Conservation (phyloP, 176 grass and related monocot species). For the Phragmites australis region DNA sequence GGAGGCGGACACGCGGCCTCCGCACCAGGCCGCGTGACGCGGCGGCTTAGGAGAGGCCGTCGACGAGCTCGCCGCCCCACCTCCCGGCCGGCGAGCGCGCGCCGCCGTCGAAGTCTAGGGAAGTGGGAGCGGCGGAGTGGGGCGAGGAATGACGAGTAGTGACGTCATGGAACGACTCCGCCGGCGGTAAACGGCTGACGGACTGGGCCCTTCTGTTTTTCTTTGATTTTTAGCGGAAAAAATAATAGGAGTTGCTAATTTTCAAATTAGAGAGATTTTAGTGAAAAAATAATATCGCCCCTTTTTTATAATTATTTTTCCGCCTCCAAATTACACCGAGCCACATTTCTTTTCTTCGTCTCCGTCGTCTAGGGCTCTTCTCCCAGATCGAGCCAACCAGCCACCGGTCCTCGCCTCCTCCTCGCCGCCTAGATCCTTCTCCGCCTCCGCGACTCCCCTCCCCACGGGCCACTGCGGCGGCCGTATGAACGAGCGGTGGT, state of each 20-base stretch:
- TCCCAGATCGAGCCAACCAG: constrained; percentile 44
- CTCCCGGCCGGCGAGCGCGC: no score
- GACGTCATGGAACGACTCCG: not conserved
- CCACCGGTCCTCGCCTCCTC: not conserved
- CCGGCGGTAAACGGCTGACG: not conserved
- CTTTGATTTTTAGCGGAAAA: not conserved
- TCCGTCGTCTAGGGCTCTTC: constrained; percentile 12
- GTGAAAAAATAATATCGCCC: not conserved
- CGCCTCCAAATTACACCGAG: not conserved
- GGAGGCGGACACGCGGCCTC: no score
- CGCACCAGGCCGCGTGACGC: no score
- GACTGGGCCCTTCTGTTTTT: not conserved
- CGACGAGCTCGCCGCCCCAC: no score
- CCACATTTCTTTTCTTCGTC: not conserved
- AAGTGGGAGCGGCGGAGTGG: not conserved
- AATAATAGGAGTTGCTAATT: no score
- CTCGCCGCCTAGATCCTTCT: constrained; percentile 21
- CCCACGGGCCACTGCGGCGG: no score
- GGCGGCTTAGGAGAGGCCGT: no score
- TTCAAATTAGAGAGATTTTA: no score
- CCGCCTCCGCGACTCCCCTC: not conserved
- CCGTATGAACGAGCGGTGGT: not conserved
- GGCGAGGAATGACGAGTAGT: not conserved
- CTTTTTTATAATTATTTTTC: not conserved
- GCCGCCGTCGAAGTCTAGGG: not conserved